A percentile compares a stretch with the other conserved stretches of the same genome.
These are phyloP conservation scores for Thinopyrum elongatum DNA, from an alignment of 176 grass and related monocot species.

Conservation along the genomic window DNA sequence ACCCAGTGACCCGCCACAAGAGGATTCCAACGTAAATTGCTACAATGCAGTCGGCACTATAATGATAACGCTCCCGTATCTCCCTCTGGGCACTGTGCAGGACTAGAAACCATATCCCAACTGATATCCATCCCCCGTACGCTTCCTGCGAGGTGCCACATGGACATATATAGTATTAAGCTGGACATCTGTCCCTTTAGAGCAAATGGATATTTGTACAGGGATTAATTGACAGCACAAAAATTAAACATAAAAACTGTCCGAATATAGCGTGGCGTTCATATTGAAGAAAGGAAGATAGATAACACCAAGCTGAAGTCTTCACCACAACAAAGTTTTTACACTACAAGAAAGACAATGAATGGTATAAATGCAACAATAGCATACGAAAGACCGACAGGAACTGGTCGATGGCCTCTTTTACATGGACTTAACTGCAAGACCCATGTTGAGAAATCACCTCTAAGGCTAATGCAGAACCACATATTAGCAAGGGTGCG, in stretches of 20 bases:
- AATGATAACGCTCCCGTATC: constrained; percentile 78
- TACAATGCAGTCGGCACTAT: constrained; percentile 71
- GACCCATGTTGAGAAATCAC: background rate
- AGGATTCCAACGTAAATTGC: constrained; percentile 90
- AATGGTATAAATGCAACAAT: background rate
- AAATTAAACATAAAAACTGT: background rate
- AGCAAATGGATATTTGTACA: background rate
- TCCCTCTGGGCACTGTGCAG: constrained; percentile 88
- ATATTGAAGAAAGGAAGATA: background rate
- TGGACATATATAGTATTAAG: background rate
- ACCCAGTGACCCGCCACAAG: constrained; percentile 73
- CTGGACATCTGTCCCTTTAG: background rate
- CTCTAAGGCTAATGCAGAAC: background rate
- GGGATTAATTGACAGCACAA: background rate
- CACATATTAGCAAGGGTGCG: background rate
- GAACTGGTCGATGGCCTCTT: background rate
- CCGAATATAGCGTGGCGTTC: background rate
- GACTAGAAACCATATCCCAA: constrained; percentile 71
- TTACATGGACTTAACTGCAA: background rate
- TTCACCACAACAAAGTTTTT: background rate
- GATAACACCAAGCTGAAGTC: background rate
- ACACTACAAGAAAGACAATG: background rate
- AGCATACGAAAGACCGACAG: background rate
- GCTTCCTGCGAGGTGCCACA: constrained; percentile 55
- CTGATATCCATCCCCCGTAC: constrained; percentile 88